Evolutionary conservation across 371 early-diverging fungal species (phyloP).

Genomic region (Mortierella sp.): DNA sequence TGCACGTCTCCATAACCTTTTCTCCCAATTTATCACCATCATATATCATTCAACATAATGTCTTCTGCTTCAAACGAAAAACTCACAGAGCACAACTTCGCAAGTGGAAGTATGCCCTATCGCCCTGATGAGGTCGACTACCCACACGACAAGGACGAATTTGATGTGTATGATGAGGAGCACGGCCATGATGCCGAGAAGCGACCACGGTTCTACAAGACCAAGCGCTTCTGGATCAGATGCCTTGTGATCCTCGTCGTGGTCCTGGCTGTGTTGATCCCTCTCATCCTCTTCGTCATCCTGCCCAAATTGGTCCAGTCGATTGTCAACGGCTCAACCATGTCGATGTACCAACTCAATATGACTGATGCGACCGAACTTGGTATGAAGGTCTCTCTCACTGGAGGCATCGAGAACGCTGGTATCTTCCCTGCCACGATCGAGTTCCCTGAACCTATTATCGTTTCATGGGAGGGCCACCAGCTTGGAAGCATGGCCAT

Average conservation of each 20-base stretch:
- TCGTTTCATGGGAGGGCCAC: constrained; percentile 58
- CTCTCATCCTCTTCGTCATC: constrained; percentile 60
- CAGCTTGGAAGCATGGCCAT: constrained; percentile 64
- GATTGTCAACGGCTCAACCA: constrained; percentile 62
- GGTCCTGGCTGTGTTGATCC: constrained; percentile 60
- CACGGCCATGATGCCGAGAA: constrained; percentile 30
- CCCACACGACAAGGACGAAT: constrained; percentile 21
- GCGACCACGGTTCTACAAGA: constrained; percentile 58
- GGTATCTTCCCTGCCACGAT: constrained; percentile 68
- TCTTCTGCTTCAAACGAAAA: constrained; percentile 32
- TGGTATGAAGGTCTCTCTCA: constrained; percentile 60
- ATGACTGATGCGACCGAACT: constrained; percentile 61
- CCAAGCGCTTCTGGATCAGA: constrained; percentile 66
- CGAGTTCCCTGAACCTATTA: constrained; percentile 60
- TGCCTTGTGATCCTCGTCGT: constrained; percentile 59
- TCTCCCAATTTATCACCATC: constrained; percentile 3
- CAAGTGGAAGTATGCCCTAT: constrained; percentile 29
- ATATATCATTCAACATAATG: constrained; percentile 11
- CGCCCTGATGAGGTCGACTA: constrained; percentile 33
- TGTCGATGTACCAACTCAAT: constrained; percentile 62
- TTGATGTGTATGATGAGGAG: constrained; percentile 27
- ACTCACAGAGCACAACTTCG: constrained; percentile 17
- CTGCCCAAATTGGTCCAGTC: constrained; percentile 66
- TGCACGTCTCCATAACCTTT: neutral
- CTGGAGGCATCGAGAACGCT: constrained; percentile 65